Evolutionary conservation across 2,329 filamentous ascomycete species (phyloP).

Genomic region (Fusarium sp.): DNA sequence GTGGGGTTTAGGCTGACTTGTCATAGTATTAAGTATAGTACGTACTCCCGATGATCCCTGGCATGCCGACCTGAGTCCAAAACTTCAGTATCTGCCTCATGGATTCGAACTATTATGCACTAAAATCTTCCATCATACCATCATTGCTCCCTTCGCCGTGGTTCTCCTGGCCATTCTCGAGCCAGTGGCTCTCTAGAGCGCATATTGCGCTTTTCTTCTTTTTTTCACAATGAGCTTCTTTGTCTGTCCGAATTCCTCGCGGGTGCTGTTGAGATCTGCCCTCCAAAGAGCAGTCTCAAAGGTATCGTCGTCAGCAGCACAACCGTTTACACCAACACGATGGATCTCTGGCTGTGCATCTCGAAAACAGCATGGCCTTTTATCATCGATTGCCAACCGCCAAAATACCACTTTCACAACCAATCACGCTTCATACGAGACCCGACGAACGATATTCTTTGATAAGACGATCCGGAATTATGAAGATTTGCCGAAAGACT

Average conservation of each 20-base stretch:
- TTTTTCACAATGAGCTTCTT: slow-evolving; percentile 44
- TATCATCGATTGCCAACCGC: slow-evolving; percentile 14
- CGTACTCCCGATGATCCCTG: slow-evolving; percentile 30
- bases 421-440: slow-evolving; percentile 30
- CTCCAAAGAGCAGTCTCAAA: slow-evolving; percentile 40
- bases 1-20: slow-evolving; percentile 39
- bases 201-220: slow-evolving; percentile 37
- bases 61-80: slow-evolving; percentile 27
- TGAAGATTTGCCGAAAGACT: slow-evolving; percentile 65
- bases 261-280: slow-evolving; percentile 45
- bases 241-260: slow-evolving; percentile 44
- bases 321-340: slow-evolving; percentile 36
- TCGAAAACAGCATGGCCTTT: slow-evolving; percentile 9
- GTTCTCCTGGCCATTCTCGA: slow-evolving; percentile 32
- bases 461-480: slow-evolving; percentile 60
- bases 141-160: slow-evolving; percentile 17
- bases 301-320: slow-evolving; percentile 23
- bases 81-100: slow-evolving; percentile 37
- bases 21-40: too few species aligned
- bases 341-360: slow-evolving; percentile 37
- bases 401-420: slow-evolving; percentile 22
- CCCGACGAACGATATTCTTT: slow-evolving; percentile 49
- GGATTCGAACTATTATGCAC: slow-evolving; percentile 41
- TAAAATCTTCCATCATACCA: slow-evolving; percentile 34
- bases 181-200: slow-evolving; percentile 39